Evolutionary conservation across 345 rosid genomes (phyloP), one percentile per base, ranked within the genome.

Genomic region (Physaria fendleri): DNA sequence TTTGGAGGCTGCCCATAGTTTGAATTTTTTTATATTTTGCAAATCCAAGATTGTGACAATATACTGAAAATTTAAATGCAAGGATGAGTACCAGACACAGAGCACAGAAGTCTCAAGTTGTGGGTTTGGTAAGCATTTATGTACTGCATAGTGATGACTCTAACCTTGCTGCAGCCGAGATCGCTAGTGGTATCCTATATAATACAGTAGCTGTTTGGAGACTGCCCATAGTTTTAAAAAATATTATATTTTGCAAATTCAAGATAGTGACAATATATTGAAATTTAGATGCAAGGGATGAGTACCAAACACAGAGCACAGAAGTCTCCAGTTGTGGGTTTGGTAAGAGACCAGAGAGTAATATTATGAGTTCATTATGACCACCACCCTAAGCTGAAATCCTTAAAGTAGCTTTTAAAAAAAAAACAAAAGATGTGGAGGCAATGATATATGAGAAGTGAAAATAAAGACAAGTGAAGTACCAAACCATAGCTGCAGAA

Each of bases 291-390:
- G n/a, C n/a, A n/a, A n/a, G n/a, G n/a, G n/a, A n/a, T n/a, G n/a
- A n/a, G 44, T 63, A 65, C 90, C 96, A 84, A 15, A 85, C 74
- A 15, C 96, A 84, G 16, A 88, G 81, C 46, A 85, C 95, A n/a
- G n/a, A n/a, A n/a, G n/a, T n/a, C n/a, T n/a, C n/a, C n/a, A n/a
- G n/a, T n/a, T n/a, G n/a, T n/a, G n/a, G n/a, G n/a, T n/a, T n/a
- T n/a, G n/a, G n/a, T n/a, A n/a, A n/a, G n/a, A n/a, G n/a, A n/a
- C n/a, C n/a, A n/a, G n/a, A n/a, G n/a, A n/a, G n/a, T n/a, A n/a
- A n/a, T n/a, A n/a, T n/a, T n/a, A n/a, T n/a, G n/a, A n/a, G n/a
- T n/a, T n/a, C n/a, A n/a, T n/a, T n/a, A n/a, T n/a, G n/a, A n/a
- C n/a, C n/a, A n/a, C n/a, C n/a, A n/a, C n/a, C n/a, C n/a, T n/a